Evolutionary conservation across 2,329 filamentous ascomycete genomes (phyloP).

Genomic region (Neopestalotiopsis sp.): DNA sequence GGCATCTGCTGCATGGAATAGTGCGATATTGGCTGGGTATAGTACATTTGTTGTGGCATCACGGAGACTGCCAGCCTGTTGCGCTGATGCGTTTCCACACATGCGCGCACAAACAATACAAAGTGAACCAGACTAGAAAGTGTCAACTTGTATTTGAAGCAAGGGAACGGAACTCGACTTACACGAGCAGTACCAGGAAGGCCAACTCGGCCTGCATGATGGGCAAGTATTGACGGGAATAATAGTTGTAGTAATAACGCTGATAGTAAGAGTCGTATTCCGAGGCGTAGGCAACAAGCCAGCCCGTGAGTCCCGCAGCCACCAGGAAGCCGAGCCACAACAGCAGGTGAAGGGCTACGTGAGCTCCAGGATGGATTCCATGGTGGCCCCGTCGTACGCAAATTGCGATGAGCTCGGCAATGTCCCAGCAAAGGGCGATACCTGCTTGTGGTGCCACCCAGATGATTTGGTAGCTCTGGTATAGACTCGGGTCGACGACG

Average conservation of each 20-base stretch:
- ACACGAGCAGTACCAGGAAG: conserved; percentile 22
- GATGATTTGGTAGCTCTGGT: conserved; percentile 23
- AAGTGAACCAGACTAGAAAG: conserved; percentile 30
- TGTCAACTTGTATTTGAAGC: conserved; percentile 16
- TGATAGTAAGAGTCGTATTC: conserved; percentile 18
- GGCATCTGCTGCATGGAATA: conserved; percentile 11
- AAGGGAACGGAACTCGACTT: conserved; percentile 15
- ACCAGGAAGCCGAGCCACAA: conserved; percentile 28
- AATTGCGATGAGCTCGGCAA: conserved; percentile 27
- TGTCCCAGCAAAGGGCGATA: conserved; percentile 28
- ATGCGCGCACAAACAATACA: conserved; percentile 29
- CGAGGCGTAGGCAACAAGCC: conserved; percentile 21
- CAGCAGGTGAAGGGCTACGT: conserved; percentile 30
- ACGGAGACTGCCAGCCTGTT: conserved; percentile 15
- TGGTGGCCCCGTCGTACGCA: conserved; percentile 22
- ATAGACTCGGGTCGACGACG: conserved; percentile 19
- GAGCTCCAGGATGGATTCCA: conserved; percentile 36
- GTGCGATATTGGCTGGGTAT: background rate
- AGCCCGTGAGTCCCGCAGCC: conserved; percentile 23
- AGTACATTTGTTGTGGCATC: conserved; percentile 13
- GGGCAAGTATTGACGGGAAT: conserved; percentile 15
- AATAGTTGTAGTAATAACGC: conserved; percentile 23
- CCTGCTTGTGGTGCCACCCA: conserved; percentile 31
- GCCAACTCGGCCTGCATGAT: conserved; percentile 17
- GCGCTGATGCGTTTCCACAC: conserved; percentile 23